Conservation (phyloP, 345 rosid genomes). For the Balakata baccata region DNA sequence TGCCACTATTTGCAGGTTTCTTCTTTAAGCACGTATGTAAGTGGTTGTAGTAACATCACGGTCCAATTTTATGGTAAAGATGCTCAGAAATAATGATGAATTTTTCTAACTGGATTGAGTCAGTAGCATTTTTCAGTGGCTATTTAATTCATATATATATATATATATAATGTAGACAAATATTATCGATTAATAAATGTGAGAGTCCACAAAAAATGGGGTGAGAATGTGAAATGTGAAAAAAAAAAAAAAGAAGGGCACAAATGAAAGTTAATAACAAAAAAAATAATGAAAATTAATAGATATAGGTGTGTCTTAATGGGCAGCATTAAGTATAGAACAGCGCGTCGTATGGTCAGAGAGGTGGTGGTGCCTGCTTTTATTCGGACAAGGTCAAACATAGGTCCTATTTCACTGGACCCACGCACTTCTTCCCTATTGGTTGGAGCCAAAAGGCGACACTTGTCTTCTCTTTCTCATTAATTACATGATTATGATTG, state of each 20-base stretch:
- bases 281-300: not conserved
- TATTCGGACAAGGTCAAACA: constrained; percentile 5
- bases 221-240: too few species aligned
- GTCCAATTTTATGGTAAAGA: too few species aligned
- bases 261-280: not conserved
- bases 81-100: too few species aligned
- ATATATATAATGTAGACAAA: too few species aligned
- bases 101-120: too few species aligned
- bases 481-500: not conserved
- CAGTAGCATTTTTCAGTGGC: too few species aligned
- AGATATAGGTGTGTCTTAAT: not conserved
- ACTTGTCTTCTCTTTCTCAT: constrained; percentile 15
- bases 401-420: not conserved
- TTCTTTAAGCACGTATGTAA: not conserved
- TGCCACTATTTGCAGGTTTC: not conserved
- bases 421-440: not conserved
- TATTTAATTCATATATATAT: too few species aligned
- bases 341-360: not conserved
- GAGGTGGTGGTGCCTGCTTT: constrained; percentile 15
- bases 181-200: too few species aligned
- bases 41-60: not conserved
- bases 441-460: constrained; percentile 4
- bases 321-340: not conserved
- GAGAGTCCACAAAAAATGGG: too few species aligned
- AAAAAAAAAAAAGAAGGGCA: too few species aligned